These are phyloP conservation scores for Cordyceps javanica DNA, from an alignment of 2,329 filamentous ascomycete genomes.

Conservation along the genomic window DNA sequence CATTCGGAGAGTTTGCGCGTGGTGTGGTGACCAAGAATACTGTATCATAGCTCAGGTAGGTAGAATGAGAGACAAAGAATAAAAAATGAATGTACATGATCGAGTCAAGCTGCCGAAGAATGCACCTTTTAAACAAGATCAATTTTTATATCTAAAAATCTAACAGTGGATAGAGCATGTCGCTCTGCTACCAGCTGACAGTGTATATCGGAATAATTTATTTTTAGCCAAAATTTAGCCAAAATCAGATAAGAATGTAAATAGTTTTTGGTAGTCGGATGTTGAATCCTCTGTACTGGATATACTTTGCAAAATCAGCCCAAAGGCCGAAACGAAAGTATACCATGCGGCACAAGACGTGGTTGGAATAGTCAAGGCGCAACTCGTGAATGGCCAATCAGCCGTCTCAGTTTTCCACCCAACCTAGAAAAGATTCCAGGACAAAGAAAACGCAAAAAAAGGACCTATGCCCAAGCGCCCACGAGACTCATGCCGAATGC, in stretches of 20 bases:
- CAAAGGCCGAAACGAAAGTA: neutral
- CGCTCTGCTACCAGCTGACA: neutral
- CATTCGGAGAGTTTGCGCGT: slow-evolving; percentile 70
- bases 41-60: slow-evolving; percentile 27
- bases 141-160: neutral
- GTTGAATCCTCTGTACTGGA: slow-evolving; percentile 11
- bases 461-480: slow-evolving; percentile 53
- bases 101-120: neutral
- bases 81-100: neutral
- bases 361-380: slow-evolving; percentile 1
- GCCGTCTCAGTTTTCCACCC: neutral
- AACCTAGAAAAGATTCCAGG: neutral
- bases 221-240: neutral
- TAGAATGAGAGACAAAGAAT: neutral
- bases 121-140: neutral
- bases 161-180: neutral
- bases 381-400: neutral
- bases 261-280: slow-evolving; percentile 5
- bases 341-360: neutral
- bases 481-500: slow-evolving; percentile 59
- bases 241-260: slow-evolving; percentile 7
- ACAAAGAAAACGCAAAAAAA: neutral
- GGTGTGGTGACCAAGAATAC: slow-evolving; percentile 56
- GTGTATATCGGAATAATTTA: neutral
- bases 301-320: neutral